A percentile compares a stretch with the other conserved stretches of the same genome.
Evolutionary conservation across 805 yeast species (phyloP).

Genomic region (Wickerhamomyces ciferrii): DNA sequence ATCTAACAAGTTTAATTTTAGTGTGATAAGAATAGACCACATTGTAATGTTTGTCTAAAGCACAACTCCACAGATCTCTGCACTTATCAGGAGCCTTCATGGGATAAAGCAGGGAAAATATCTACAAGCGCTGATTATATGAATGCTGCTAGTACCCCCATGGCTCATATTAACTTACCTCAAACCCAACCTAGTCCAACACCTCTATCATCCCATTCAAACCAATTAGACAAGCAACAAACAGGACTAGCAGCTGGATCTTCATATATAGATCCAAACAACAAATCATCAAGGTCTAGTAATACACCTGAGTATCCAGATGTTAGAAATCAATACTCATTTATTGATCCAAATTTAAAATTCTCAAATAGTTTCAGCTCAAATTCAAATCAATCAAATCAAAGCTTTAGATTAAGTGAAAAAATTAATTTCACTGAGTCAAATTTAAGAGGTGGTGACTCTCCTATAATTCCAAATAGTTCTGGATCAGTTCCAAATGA

Average conservation of each 20-base stretch:
- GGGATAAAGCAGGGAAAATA: constrained; percentile 39
- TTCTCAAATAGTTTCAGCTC: neutral
- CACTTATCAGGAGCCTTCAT: constrained; percentile 48
- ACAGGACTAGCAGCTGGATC: neutral
- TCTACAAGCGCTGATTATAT: constrained; percentile 9
- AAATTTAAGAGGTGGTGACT: constrained; percentile 1
- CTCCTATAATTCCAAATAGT: neutral
- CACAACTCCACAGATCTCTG: constrained; percentile 44
- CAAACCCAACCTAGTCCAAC: neutral
- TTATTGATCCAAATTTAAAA: neutral
- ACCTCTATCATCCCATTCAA: neutral
- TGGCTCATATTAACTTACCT: constrained; percentile 16
- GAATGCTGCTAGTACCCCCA: constrained; percentile 18
- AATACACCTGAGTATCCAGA: neutral
- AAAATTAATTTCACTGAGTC: constrained; percentile 2
- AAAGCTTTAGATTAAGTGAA: neutral
- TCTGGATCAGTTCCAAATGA: neutral
- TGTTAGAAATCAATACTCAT: neutral
- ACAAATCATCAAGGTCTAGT: neutral
- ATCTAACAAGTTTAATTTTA: neutral
- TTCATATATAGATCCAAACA: too few relatives aligned
- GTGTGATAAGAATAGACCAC: constrained; percentile 45
- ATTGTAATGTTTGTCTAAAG: constrained; percentile 46
- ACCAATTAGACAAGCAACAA: neutral
- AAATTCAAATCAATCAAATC: neutral